Evolutionary conservation across 371 early-diverging fungal genomes (phyloP), one percentile per base, ranked within the genome.

Genomic region (Mucor plumbeus): DNA sequence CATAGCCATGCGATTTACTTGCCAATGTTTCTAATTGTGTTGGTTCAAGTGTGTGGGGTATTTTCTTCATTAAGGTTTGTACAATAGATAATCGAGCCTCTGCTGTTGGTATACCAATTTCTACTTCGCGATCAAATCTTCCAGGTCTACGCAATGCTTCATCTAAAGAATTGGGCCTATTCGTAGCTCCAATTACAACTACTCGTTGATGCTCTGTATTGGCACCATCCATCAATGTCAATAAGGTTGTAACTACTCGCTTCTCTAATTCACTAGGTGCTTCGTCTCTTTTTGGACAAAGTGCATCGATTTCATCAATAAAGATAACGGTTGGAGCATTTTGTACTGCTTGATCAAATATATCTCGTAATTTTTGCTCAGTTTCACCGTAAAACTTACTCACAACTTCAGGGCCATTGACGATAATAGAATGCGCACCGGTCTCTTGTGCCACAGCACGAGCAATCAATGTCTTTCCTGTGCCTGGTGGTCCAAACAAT

Each of bases 301-400:
- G 83, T 0, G 98, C 94, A 70, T 99, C 99, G 61, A 99, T 95
- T 76, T 99, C 99, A 75, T 99, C 99, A 65, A 99, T 95, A 75
- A 99, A 97, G 17, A 99, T 92, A 33, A 99, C 93, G 15, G 94
- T 83, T 1, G 99, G 99, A 15, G 93, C 88, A 26, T 87, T 87
- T 19, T 90, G 88, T 21, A 81, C 82, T 0, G 99, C 99, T 61
- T 94, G 72, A 11, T 88, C 85, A 81, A 98, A 97, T 15, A 97
- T 78, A 44, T 85, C 80, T 39, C 94, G 84, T 31, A 99, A 82
- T 88, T 92, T 92, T 62, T 92, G 87, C 77, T 99, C 99, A 1
- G 96, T 95, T 71, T 99, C 99, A 48, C 99, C 99, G 69, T 96
- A 91, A 80, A 88, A 99, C 74, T 95, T 96, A 77, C 95, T 93